Conservation (phyloP, 2,329 filamentous ascomycete genomes). For the Fusarium clavum region DNA sequence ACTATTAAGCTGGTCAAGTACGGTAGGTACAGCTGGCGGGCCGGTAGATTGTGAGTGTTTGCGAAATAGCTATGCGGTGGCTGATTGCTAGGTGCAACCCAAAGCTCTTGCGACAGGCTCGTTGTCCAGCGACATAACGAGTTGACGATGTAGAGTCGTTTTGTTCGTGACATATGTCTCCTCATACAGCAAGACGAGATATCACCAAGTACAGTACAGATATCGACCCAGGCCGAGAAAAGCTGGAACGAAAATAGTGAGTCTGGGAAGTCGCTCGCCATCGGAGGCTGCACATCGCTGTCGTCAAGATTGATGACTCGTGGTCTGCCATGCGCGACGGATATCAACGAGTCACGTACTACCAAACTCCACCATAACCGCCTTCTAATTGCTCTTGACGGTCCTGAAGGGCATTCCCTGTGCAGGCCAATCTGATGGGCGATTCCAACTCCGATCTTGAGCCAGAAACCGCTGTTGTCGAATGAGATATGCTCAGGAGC, state of each 20-base stretch:
- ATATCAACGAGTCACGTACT: constrained; percentile 1
- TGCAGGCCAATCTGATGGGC: constrained; percentile 3
- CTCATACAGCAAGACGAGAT: constrained; percentile 1
- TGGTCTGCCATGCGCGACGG: constrained; percentile 1
- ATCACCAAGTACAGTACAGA: background rate
- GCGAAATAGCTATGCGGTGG: constrained; percentile 1
- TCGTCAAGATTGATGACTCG: constrained; percentile 3
- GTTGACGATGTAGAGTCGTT: background rate
- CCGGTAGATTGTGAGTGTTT: background rate
- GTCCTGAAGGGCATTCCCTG: background rate
- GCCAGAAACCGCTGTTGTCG: constrained; percentile 7
- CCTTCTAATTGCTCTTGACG: background rate
- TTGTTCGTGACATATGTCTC: background rate
- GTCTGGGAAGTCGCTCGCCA: constrained; percentile 1
- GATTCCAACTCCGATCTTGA: constrained; percentile 1
- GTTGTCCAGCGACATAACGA: background rate
- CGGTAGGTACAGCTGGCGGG: background rate
- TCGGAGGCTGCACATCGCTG: background rate
- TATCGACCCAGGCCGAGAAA: background rate
- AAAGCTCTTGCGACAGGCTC: background rate
- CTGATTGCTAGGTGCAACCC: background rate
- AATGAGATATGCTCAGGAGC: constrained; percentile 4
- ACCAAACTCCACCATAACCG: constrained; percentile 5
- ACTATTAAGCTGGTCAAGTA: constrained; percentile 1
- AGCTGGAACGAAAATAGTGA: background rate